Evolutionary conservation across 2,329 filamentous ascomycete genomes (phyloP).

Genomic region (Pseudocercospora cruenta): DNA sequence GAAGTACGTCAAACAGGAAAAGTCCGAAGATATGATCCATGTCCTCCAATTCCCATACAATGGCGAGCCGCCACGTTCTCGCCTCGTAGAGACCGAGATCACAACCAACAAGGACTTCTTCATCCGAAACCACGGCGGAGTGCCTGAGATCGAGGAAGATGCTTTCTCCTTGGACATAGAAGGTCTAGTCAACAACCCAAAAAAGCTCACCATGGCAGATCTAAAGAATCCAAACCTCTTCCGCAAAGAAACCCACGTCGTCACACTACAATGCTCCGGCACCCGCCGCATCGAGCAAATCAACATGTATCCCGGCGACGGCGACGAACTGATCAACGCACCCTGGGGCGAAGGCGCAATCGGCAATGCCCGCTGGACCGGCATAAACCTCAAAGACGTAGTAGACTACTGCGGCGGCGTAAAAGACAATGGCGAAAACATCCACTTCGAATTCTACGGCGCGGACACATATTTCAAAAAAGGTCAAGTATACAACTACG

Average conservation of each 20-base stretch:
- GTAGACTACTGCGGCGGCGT: slow-evolving; percentile 71
- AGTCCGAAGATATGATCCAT: slow-evolving; percentile 52
- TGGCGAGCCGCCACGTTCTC: slow-evolving; percentile 44
- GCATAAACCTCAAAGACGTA: slow-evolving; percentile 54
- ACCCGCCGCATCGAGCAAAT: slow-evolving; percentile 73
- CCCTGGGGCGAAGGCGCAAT: slow-evolving; percentile 65
- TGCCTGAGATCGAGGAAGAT: slow-evolving; percentile 65
- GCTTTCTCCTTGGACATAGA: slow-evolving; percentile 60
- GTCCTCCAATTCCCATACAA: slow-evolving; percentile 54
- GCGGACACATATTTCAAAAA: slow-evolving; percentile 76
- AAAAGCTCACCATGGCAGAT: slow-evolving; percentile 61
- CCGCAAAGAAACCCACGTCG: slow-evolving; percentile 60
- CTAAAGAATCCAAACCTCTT: slow-evolving; percentile 64
- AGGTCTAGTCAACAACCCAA: slow-evolving; percentile 64
- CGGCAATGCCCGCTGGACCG: slow-evolving; percentile 63
- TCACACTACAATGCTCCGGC: slow-evolving; percentile 70
- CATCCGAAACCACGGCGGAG: slow-evolving; percentile 72
- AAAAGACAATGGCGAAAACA: slow-evolving; percentile 54
- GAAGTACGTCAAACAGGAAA: slow-evolving; percentile 50
- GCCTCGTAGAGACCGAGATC: slow-evolving; percentile 41
- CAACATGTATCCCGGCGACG: slow-evolving; percentile 65
- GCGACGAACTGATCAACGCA: slow-evolving; percentile 47
- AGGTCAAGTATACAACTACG: slow-evolving; percentile 66
- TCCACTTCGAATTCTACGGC: slow-evolving; percentile 69
- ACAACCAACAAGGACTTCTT: slow-evolving; percentile 68